Percentiles rank a stretch among this genome's conserved stretches.
Evolutionary conservation across 2,329 filamentous ascomycete species (phyloP).

Genomic region (Microdochium trichocladiopsis): DNA sequence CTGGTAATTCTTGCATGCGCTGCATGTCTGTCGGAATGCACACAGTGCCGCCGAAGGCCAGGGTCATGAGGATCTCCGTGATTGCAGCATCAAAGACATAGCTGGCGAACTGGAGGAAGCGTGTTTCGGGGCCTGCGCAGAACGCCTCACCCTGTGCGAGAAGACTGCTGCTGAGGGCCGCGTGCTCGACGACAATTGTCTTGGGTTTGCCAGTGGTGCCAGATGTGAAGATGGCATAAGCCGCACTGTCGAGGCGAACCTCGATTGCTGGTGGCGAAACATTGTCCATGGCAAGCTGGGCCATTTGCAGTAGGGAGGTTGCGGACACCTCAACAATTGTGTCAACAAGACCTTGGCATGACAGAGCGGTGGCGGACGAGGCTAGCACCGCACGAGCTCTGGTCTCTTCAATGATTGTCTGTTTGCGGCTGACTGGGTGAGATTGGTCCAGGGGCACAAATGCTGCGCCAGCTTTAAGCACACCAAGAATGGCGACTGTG

Average conservation of each 20-base stretch:
- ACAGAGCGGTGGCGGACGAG: too few relatives aligned
- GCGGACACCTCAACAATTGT: too few relatives aligned
- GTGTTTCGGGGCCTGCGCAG: background rate
- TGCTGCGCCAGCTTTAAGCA: too few relatives aligned
- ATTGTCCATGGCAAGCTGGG: too few relatives aligned
- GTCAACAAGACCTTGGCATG: too few relatives aligned
- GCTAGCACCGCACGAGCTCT: too few relatives aligned
- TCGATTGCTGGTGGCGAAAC: too few relatives aligned
- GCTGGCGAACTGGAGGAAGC: slow-evolving; percentile 12
- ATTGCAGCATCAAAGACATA: slow-evolving; percentile 30
- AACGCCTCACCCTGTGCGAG: slow-evolving; percentile 2
- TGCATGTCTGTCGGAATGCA: slow-evolving; percentile 28
- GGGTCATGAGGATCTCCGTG: slow-evolving; percentile 25
- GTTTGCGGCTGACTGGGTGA: too few relatives aligned
- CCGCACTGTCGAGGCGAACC: background rate
- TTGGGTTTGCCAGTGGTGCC: slow-evolving; percentile 42
- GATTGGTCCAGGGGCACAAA: too few relatives aligned
- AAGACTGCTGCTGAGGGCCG: slow-evolving; percentile 6
- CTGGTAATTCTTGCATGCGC: slow-evolving; percentile 17
- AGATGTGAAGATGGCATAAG: slow-evolving; percentile 39
- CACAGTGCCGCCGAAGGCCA: slow-evolving; percentile 11
- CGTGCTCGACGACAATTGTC: slow-evolving; percentile 28
- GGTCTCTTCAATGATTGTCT: too few relatives aligned
- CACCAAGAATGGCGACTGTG: too few relatives aligned
- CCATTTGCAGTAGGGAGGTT: too few relatives aligned